Conservation (phyloP, 2,329 filamentous ascomycete genomes). For the Talaromyces verruculosus region DNA sequence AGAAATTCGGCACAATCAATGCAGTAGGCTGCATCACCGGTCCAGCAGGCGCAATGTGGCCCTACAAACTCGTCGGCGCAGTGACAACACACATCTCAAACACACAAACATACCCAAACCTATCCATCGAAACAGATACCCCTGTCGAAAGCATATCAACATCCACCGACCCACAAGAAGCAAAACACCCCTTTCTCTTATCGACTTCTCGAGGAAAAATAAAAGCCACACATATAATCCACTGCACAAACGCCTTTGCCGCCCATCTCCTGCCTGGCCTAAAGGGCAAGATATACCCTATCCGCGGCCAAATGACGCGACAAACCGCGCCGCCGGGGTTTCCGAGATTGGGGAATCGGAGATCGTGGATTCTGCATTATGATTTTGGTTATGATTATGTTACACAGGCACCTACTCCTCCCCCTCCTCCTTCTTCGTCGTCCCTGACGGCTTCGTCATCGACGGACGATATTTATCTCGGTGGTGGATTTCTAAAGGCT, state of each 20-base stretch:
- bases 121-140: slow-evolving; percentile 36
- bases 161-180: background rate
- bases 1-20: slow-evolving; percentile 24
- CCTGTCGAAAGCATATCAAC: slow-evolving; percentile 27
- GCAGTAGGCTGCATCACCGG: slow-evolving; percentile 26
- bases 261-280: slow-evolving; percentile 45
- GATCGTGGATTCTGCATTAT: slow-evolving; percentile 37
- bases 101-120: slow-evolving; percentile 27
- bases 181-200: slow-evolving; percentile 31
- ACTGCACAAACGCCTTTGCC: slow-evolving; percentile 47
- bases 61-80: slow-evolving; percentile 38
- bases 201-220: slow-evolving; percentile 41
- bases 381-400: slow-evolving; percentile 27
- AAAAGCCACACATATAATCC: slow-evolving; percentile 37
- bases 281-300: slow-evolving; percentile 39
- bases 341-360: slow-evolving; percentile 24
- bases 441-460: background rate
- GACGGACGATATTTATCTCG: slow-evolving; percentile 21
- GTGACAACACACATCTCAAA: slow-evolving; percentile 28
- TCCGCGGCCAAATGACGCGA: slow-evolving; percentile 47
- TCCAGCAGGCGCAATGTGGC: slow-evolving; percentile 38
- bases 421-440: background rate
- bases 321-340: slow-evolving; percentile 34
- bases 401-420: slow-evolving; percentile 14
- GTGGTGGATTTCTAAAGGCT: slow-evolving; percentile 21